Evolutionary conservation across 1,284 basidiomycete species (phyloP).

Genomic region (Xerocomus minutiporus): DNA sequence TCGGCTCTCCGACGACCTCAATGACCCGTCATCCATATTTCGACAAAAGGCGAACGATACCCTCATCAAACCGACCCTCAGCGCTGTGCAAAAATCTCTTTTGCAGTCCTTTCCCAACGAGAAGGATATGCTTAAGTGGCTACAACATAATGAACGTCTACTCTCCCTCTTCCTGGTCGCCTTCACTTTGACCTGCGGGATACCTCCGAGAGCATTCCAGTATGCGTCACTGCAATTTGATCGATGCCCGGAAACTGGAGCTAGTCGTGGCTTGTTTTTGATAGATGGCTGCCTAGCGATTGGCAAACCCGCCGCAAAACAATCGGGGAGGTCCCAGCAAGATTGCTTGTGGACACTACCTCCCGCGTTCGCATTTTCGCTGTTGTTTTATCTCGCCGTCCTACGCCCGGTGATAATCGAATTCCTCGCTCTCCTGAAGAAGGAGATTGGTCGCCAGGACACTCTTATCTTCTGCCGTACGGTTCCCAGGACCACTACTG

Average conservation of each 20-base stretch:
- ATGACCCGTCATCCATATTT: neutral
- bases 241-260: neutral
- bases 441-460: neutral
- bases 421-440: neutral
- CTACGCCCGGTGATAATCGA: neutral
- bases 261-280: constrained; percentile 1
- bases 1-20: neutral
- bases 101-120: neutral
- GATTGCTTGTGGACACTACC: constrained; percentile 9
- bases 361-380: neutral
- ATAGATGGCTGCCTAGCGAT: constrained; percentile 4
- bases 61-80: neutral
- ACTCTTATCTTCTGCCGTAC: constrained; percentile 1
- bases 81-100: neutral
- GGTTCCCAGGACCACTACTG: neutral
- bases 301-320: constrained; percentile 5
- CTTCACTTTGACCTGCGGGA: neutral
- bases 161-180: neutral
- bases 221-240: constrained; percentile 2
- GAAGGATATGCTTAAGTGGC: neutral
- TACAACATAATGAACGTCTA: neutral
- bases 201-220: constrained; percentile 3
- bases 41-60: neutral
- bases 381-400: constrained; percentile 1
- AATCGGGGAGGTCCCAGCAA: neutral